Evolutionary conservation across 2,329 filamentous ascomycete genomes (phyloP), one percentile per base, ranked within the genome.

Genomic region (Aurifilum marmelostoma): DNA sequence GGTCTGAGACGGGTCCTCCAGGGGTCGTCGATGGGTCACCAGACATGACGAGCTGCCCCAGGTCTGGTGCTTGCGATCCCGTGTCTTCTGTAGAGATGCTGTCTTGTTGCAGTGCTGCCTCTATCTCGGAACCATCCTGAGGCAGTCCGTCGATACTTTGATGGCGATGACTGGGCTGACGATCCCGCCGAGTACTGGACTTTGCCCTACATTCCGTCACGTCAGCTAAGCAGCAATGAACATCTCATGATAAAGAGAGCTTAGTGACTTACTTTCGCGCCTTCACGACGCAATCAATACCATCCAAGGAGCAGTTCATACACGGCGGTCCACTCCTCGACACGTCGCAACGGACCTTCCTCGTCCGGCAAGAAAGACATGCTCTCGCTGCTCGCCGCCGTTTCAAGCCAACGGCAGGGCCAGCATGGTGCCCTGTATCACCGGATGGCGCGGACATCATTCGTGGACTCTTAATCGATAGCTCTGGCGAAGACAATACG

Each of bases 331-430:
- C 63, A 56, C 63, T 65, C 50, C 63, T 65, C 11, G 63, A 54
- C n/a, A 65, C 63, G 24, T 65, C 63, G 52, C 63, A 65, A 4
- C 63, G 63, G 7, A 65, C 63, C 63, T 65, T 65, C 41, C 63
- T 65, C 32, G n/a, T 29, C 21, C 47, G 32, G 37, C 63, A 56
- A 21, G 63, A 56, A 21, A 64, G 62, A 39, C 62, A 64, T 7
- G 62, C 62, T 37, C 47, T 66, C 3, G 56, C 54, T 34, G 65
- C 65, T 21, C 65, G 62, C 1, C 62, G 62, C 50, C 62, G 34
- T 47, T 64, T 64, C 14, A 29, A 24, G 18, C 34, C n/a, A 5
- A 21, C 18, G 11, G 24, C 32, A 24, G 21, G 27, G 8, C 47
- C 62, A n/a, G 18, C 18, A 18, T 47, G 43, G 43, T 21, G 21